These are phyloP conservation scores for Penicillium subrubescens DNA, from an alignment of 495 filamentous ascomycete genomes.

Conservation along the genomic window DNA sequence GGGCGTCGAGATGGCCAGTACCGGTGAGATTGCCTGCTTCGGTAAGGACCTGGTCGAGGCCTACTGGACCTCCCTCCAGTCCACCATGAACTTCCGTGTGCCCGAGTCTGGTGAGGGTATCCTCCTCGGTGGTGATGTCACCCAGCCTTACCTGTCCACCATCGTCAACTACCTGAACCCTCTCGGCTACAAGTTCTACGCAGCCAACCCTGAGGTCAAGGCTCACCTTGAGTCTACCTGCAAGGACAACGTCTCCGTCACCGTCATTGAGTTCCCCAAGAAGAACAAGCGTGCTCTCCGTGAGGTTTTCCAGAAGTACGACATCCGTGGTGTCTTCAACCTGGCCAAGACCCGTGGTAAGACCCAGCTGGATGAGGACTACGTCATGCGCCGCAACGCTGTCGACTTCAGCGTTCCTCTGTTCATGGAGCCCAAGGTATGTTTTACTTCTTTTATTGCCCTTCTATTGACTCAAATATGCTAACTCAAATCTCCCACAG, in stretches of 20 bases:
- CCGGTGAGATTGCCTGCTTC: conserved; percentile 98
- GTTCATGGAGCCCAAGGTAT: conserved; percentile 99
- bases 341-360: conserved; percentile 81
- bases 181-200: conserved; percentile 91
- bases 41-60: conserved; percentile 93
- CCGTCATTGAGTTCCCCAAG: conserved; percentile 96
- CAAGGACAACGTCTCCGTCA: conserved; percentile 68
- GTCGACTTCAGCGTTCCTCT: conserved; percentile 97
- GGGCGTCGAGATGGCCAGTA: conserved; percentile 95
- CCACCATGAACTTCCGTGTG: conserved; percentile 98
- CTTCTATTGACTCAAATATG: neutral
- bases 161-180: conserved; percentile 85
- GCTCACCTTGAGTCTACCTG: conserved; percentile 70
- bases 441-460: conserved; percentile 20
- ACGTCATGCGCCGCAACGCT: conserved; percentile 97
- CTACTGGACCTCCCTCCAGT: conserved; percentile 95
- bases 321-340: conserved; percentile 96
- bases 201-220: conserved; percentile 80
- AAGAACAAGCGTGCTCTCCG: conserved; percentile 92
- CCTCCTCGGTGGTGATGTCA: conserved; percentile 84
- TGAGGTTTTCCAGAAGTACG: conserved; percentile 95
- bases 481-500: conserved; percentile 46
- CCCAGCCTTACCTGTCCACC: conserved; percentile 62
- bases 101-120: conserved; percentile 92
- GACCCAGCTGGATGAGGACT: conserved; percentile 88